Conservation (phyloP, 495 filamentous ascomycete genomes). For the Trichoderma gamsii region DNA sequence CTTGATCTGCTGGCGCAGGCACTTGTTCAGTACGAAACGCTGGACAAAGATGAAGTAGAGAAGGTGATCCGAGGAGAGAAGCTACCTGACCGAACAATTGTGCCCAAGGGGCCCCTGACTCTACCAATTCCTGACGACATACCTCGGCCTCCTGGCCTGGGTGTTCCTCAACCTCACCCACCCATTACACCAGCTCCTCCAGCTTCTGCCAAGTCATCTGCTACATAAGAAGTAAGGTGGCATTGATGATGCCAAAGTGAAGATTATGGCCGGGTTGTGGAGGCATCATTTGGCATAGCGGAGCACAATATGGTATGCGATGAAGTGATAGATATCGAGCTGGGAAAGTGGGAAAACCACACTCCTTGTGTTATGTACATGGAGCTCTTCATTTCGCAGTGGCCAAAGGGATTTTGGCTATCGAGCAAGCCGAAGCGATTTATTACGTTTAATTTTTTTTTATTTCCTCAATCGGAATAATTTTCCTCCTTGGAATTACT, state of each 20-base stretch:
- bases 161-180: constrained; percentile 11
- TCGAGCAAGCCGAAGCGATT: constrained; percentile 8
- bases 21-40: constrained; percentile 87
- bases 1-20: constrained; percentile 82
- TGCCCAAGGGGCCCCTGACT: constrained; percentile 44
- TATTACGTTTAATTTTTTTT: neutral
- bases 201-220: constrained; percentile 7
- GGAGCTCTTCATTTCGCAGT: neutral
- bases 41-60: constrained; percentile 81
- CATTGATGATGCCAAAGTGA: neutral
- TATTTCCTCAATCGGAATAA: too few species aligned
- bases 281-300: neutral
- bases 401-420: neutral
- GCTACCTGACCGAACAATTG: constrained; percentile 47
- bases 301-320: neutral
- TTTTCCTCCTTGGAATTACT: neutral
- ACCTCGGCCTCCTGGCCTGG: constrained; percentile 22
- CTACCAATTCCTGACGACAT: constrained; percentile 33
- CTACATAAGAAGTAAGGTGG: neutral
- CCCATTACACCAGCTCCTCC: constrained; percentile 22
- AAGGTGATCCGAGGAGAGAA: constrained; percentile 81
- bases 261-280: neutral
- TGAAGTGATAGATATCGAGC: neutral
- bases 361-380: constrained; percentile 3
- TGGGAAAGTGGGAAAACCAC: neutral